Evolutionary conservation across 148 eudicot genomes (phyloP), one percentile per base, ranked within the genome.

Genomic region (Chenopodium suecicum): DNA sequence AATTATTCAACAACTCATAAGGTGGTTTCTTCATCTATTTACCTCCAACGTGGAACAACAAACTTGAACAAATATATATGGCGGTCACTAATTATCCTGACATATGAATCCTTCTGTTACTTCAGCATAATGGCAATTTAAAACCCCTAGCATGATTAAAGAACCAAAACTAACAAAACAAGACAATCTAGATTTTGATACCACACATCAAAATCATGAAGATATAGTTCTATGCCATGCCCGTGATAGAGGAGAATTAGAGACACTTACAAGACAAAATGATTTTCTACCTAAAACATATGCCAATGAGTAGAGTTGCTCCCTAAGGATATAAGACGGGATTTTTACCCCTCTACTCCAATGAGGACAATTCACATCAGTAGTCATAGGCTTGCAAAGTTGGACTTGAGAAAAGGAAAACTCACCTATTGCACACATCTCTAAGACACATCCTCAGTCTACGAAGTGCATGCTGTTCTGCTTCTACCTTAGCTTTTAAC

Each of bases 391-490:
- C 74, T 41, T 8, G 52, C 1, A 27, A 70, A 2, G 19, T 41
- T 22, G 44, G 12, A 70, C 50, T 41, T 70, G 46, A 70, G 44
- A 22, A 41, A 50, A n/a, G 62, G 34, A 74, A 72, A 23, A 64
- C 90, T 86, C 77, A 97, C 99, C 99, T 88, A 82, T 97, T 97
- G 92, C 99, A 97, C 71, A 97, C 89, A 85, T 97, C 99, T 75
- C 99, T 97, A 70, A 97, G 93, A 80, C 99, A 97, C 99, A 97
- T 97, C 54, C 99, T 93, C 89, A 92, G 74, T 82, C 98, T 91
- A 48, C 99, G 97, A 76, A 97, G 93, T 41, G 95, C 98, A 79
- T 97, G 99, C 77, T 92, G 95, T 91, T 97, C 95, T 27, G 97
- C 95, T 90, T 97, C 99, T 77, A 91, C 93, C 88, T 94, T 97